Base-by-base conservation (phyloP, 2,329 filamentous ascomycete species). In the Ambrosiella xylebori region DNA sequence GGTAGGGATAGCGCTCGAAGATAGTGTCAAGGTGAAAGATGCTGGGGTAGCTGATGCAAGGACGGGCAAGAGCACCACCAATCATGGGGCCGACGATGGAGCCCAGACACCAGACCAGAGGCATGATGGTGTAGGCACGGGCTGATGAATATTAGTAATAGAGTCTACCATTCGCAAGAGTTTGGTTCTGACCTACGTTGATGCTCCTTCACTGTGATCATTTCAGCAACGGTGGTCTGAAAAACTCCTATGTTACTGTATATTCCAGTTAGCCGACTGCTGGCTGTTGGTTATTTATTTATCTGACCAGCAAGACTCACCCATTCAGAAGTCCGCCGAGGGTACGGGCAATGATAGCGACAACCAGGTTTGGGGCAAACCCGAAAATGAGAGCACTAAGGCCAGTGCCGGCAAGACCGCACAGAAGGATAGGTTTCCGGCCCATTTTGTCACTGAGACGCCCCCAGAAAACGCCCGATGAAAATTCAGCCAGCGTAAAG, bases 51-150 rank as follows among this genome's bases (percentile, higher is more conserved):
- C 81, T 89, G 62, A 83, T 77, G 66, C 88, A 93, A 17, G 93
- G 93, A 65, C 88, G 81, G 55, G 93, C 91, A 55, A 98, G 78
- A 59, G 88, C 82, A 65, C 93, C 93, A 66, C 93, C 93, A 66
- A 97, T 85, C 68, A 87, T 86, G 53, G 91, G 90, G 39, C 93
- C 93, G 64, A 96, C 77, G 65, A 97, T 95, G 36, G 91, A 95
- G 65, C 93, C 93, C 66, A 98, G 78, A 68, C 90, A 96, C 93
- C 93, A 98, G 35, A 97, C 88, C 68, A 95, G 88, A 6, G 93
- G 93, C 89, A 98, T 96, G 64, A 97, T 90, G 11, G 91, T 88
- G 71, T 95, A 98, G 54, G 91, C 93, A 65, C 88, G 87, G 64
- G 90, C 86, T 89, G 61, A 59, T 57, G n/a, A 5, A 44, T 15